phyloP scores from a whole-genome alignment of 2,329 filamentous ascomycete species.

The Aspergillus sp. region DNA sequence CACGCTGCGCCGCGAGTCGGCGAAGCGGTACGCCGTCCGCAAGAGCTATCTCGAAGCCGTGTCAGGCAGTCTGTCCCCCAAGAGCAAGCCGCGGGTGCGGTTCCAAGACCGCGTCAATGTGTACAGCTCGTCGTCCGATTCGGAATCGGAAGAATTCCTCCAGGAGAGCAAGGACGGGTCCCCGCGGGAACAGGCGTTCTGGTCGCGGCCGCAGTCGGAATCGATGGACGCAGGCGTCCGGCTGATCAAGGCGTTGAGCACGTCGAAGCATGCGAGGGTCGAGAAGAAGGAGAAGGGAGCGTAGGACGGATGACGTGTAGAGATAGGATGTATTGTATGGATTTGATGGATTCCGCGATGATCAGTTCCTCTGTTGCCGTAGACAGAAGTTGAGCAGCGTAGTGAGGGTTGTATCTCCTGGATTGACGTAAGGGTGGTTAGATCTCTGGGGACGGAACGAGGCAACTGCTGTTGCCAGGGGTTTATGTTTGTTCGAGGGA shows the following conservation, averaged over 20 bases:
- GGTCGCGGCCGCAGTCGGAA: conserved; percentile 52
- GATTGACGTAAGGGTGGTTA: too few relatives aligned
- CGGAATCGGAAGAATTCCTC: conserved; percentile 27
- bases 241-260: conserved; percentile 48
- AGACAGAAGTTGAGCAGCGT: too few relatives aligned
- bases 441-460: too few relatives aligned
- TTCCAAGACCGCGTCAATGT: conserved; percentile 36
- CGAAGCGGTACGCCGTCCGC: conserved; percentile 73
- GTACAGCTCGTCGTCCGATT: conserved; percentile 23
- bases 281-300: conserved; percentile 27
- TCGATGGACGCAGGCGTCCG: conserved; percentile 50
- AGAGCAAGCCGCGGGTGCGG: conserved; percentile 27
- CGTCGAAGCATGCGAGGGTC: background rate
- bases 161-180: conserved; percentile 27
- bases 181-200: conserved; percentile 52
- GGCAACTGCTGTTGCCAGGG: too few relatives aligned
- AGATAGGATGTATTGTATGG: too few relatives aligned
- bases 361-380: background rate
- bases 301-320: conserved; percentile 22
- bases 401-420: too few relatives aligned
- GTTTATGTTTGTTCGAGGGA: too few relatives aligned
- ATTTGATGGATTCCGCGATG: too few relatives aligned
- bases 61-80: conserved; percentile 8
- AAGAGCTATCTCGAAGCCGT: conserved; percentile 63
- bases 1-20: conserved; percentile 77